phyloP scores from a whole-genome alignment of 805 yeast genomes.

The Candida orba region DNA sequence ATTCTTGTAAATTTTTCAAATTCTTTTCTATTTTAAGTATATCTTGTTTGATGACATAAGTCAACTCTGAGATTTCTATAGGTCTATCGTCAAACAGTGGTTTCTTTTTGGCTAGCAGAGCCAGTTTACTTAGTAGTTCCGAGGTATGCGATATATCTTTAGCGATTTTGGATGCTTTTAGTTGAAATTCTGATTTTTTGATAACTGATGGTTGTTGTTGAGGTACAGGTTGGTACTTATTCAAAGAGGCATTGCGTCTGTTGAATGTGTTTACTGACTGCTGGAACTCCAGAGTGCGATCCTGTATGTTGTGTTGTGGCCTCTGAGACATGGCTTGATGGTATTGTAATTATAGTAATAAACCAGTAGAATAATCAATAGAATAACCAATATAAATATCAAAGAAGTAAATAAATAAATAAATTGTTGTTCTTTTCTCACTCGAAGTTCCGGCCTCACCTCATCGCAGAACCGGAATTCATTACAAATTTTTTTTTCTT shows the following conservation, averaged over 20 bases:
- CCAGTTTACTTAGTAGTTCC: conserved; percentile 69
- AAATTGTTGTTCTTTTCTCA: too few relatives aligned
- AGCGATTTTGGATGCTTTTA: conserved; percentile 74
- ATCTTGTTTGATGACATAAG: conserved; percentile 74
- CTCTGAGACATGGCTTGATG: conserved; percentile 6
- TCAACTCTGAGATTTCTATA: conserved; percentile 85
- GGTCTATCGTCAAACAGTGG: conserved; percentile 93
- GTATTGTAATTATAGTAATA: too few relatives aligned
- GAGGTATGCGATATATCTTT: conserved; percentile 85
- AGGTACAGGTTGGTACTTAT: conserved; percentile 15
- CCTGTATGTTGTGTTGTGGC: conserved; percentile 40
- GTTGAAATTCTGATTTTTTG: conserved; percentile 45
- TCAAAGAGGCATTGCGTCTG: conserved; percentile 14
- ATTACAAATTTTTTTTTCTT: conserved; percentile 2
- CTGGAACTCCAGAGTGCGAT: conserved; percentile 88
- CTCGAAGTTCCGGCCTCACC: too few relatives aligned
- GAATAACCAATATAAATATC: too few relatives aligned
- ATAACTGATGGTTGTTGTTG: conserved; percentile 12
- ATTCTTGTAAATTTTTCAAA: conserved; percentile 53
- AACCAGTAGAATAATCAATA: too few relatives aligned
- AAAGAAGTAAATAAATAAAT: too few relatives aligned
- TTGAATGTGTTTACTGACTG: conserved; percentile 79
- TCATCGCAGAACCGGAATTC: too few relatives aligned
- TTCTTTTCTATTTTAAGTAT: conserved; percentile 72
- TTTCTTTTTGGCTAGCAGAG: conserved; percentile 77